Percentiles rank a stretch among this genome's conserved stretches.
Conservation (phyloP, 78 protist species). For the Cavenderia fasciculata region DNA sequence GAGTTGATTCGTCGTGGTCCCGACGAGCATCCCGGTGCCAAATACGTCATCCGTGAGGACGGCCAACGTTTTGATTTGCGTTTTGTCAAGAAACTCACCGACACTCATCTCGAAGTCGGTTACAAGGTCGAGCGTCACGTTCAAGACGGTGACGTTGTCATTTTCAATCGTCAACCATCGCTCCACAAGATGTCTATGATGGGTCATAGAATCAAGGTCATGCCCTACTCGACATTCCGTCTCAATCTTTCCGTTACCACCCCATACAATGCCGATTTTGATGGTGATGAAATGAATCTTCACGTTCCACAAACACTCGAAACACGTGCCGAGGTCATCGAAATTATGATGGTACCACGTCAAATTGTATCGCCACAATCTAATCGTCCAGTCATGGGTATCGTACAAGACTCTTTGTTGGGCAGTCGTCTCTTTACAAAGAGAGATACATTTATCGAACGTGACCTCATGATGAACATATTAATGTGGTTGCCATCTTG, state of each 20-base stretch:
- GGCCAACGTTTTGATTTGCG: conserved; percentile 93
- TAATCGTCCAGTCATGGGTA: conserved; percentile 99
- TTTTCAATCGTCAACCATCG: conserved; percentile 99
- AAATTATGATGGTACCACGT: conserved; percentile 98
- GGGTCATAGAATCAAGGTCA: conserved; percentile 97
- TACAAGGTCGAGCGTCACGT: conserved; percentile 96
- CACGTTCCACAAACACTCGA: conserved; percentile 98
- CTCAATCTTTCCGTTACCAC: conserved; percentile 98
- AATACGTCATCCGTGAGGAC: conserved; percentile 84
- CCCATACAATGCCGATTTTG: conserved; percentile 99
- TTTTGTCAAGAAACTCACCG: conserved; percentile 50
- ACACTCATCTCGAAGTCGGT: conserved; percentile 82
- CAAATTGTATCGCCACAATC: conserved; percentile 98
- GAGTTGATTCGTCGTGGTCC: conserved; percentile 95
- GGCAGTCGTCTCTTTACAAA: conserved; percentile 91
- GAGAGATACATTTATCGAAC: conserved; percentile 94
- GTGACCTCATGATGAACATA: conserved; percentile 94
- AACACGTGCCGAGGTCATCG: conserved; percentile 95
- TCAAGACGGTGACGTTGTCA: conserved; percentile 96
- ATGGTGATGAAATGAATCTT: conserved; percentile 99
- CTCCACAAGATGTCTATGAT: conserved; percentile 99
- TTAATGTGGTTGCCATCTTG: conserved; percentile 94
- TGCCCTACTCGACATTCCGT: conserved; percentile 99
- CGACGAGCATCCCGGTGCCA: conserved; percentile 88
- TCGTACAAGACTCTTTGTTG: conserved; percentile 99